Conservation (phyloP, 805 yeast species). For the Yueomyces sp. region DNA sequence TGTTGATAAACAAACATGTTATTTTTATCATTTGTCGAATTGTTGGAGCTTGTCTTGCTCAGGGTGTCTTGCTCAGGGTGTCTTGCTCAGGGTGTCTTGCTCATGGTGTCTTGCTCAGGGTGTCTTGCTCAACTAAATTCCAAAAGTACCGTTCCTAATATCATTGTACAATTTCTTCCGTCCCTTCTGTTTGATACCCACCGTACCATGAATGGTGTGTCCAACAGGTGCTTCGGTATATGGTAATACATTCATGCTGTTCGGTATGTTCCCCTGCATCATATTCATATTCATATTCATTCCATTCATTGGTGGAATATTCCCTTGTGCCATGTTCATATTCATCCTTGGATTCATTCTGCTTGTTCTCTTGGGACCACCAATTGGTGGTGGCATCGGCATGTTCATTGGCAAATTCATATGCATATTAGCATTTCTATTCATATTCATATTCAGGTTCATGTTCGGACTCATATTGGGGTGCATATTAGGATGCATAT, state of each 20-base stretch:
- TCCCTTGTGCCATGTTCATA: background rate
- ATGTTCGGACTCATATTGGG: background rate
- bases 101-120: no score
- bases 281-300: background rate
- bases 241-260: slow-evolving; percentile 3
- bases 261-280: background rate
- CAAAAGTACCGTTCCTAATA: slow-evolving; percentile 52
- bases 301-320: no score
- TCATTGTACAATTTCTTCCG: slow-evolving; percentile 52
- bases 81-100: no score
- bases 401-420: background rate
- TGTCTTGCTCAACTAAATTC: slow-evolving; percentile 30
- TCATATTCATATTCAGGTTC: background rate
- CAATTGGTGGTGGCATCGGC: background rate
- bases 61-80: background rate
- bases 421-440: background rate
- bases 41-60: background rate
- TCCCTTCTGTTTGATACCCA: slow-evolving; percentile 26
- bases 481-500: background rate
- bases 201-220: slow-evolving; percentile 28
- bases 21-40: no score
- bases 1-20: background rate
- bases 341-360: background rate
- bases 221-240: slow-evolving; percentile 2
- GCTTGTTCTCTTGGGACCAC: background rate